phyloP scores from a whole-genome alignment of 495 filamentous ascomycete species.

The Aspergillus coremiiformis region DNA sequence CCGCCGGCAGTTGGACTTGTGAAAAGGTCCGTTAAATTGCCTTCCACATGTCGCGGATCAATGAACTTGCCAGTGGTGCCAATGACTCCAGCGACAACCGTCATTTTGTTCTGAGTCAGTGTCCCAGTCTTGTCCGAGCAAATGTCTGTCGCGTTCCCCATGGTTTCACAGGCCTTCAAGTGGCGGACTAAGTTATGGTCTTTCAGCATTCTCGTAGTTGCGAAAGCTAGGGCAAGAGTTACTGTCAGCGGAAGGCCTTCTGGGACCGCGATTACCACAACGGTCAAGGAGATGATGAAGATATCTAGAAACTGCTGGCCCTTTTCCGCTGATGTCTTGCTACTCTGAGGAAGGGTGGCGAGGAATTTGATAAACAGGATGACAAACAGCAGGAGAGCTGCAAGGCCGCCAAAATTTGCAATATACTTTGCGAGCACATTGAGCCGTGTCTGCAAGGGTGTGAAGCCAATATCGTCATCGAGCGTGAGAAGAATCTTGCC shows the following conservation, averaged over 20 bases:
- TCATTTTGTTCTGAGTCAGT: constrained; percentile 68
- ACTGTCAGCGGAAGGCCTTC: constrained; percentile 54
- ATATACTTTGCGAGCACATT: constrained; percentile 75
- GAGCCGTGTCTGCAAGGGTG: constrained; percentile 74
- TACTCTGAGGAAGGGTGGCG: constrained; percentile 22
- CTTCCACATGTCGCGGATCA: neutral
- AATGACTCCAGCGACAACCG: constrained; percentile 41
- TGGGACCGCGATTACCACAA: constrained; percentile 54
- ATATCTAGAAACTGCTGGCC: constrained; percentile 51
- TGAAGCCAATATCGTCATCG: constrained; percentile 66
- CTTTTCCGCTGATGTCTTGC: constrained; percentile 42
- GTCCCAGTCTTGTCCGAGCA: constrained; percentile 71
- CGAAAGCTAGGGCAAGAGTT: constrained; percentile 68
- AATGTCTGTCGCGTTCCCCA: constrained; percentile 63
- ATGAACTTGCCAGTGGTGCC: neutral
- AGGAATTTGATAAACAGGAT: constrained; percentile 75
- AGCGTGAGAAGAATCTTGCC: constrained; percentile 79
- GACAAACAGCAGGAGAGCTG: constrained; percentile 66
- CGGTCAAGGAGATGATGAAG: constrained; percentile 50
- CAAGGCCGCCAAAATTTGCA: constrained; percentile 68
- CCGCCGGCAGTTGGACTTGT: constrained; percentile 25
- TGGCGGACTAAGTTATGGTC: constrained; percentile 62
- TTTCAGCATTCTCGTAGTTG: constrained; percentile 63
- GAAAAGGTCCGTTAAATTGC: neutral
- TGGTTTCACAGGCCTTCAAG: constrained; percentile 56